phyloP scores from a whole-genome alignment of 2,329 filamentous ascomycete genomes.

The Xylaria sp. region DNA sequence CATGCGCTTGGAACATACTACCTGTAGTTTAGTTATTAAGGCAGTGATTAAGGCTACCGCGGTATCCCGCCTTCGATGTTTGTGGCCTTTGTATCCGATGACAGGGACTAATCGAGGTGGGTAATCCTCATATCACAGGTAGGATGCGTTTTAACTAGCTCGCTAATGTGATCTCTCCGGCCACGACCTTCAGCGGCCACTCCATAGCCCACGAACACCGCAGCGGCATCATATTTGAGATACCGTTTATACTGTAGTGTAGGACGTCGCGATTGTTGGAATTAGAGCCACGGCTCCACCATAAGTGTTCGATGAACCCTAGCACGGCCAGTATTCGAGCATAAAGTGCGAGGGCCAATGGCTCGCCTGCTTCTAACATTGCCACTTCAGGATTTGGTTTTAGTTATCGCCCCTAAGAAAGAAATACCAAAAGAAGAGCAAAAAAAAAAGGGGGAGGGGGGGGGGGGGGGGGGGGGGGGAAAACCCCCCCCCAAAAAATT shows the following conservation, averaged over 20 bases:
- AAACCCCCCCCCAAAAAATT: too few species aligned
- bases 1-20: slow-evolving; percentile 10
- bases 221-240: slow-evolving; percentile 28
- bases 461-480: too few species aligned
- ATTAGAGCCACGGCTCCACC: slow-evolving; percentile 29
- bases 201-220: slow-evolving; percentile 28
- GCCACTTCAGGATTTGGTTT: slow-evolving; percentile 23
- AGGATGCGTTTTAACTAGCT: neutral
- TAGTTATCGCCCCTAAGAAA: slow-evolving; percentile 14
- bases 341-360: slow-evolving; percentile 33
- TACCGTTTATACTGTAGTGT: slow-evolving; percentile 29
- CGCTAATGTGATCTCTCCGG: slow-evolving; percentile 20
- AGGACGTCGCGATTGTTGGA: slow-evolving; percentile 27
- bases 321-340: slow-evolving; percentile 31
- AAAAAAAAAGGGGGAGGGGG: too few species aligned
- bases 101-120: neutral
- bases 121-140: neutral
- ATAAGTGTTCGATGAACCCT: slow-evolving; percentile 34
- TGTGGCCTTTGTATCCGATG: neutral
- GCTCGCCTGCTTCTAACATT: slow-evolving; percentile 27
- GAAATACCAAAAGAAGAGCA: too few species aligned
- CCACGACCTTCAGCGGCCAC: slow-evolving; percentile 28
- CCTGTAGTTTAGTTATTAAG: neutral
- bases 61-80: neutral
- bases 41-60: neutral